Evolutionary conservation across 768 basidiomycete species (phyloP), one percentile per base, ranked within the genome.

Genomic region (Tricholoma sp.): DNA sequence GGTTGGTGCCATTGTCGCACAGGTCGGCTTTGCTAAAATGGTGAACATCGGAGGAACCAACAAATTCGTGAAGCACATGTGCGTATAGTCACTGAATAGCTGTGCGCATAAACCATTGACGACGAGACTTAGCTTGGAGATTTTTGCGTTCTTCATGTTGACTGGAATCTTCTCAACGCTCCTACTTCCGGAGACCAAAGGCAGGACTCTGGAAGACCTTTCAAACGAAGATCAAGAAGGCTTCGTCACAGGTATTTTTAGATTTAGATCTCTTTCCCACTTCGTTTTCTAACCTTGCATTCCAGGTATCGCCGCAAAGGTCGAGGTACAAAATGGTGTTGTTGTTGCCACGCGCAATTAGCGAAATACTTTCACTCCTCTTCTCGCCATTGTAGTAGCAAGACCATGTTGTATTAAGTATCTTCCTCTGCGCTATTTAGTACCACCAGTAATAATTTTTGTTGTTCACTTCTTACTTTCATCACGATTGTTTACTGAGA

Each of bases 141-240:
- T 94, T 53, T 89, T 93, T 59, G 90, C 90, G 11, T 71, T 90
- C 54, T 92, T 92, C 77, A 94, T 91, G 91, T 69, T 91, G 54
- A 91, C 88, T 1, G 91, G 91, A 45, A 77, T 93, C 57, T 80
- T 85, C 74, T 91, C 92, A 6, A 92, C 91, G 0, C 72, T 91
- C 13, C 79, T 93, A 12, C 67, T 94, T 10, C 88, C 88, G 34
- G 92, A 94, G 73, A 92, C 92, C 47, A 94, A 83, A 69, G 72
- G 74, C 41, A 73, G 63, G 68, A 68, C 80, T 5, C 77, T 91
- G 17, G 89, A 91, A 71, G 85, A 86, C 13, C 75, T 90, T 18
- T 91, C 89, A 10, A 83, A 84, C 63, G 89, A 91, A 66, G 72
- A 78, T 10, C 88, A 90, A 59, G 74, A 84, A 0, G 71, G 75